Evolutionary conservation across 495 filamentous ascomycete genomes (phyloP), one percentile per base, ranked within the genome.

Genomic region (Lasiosphaeria hispida): DNA sequence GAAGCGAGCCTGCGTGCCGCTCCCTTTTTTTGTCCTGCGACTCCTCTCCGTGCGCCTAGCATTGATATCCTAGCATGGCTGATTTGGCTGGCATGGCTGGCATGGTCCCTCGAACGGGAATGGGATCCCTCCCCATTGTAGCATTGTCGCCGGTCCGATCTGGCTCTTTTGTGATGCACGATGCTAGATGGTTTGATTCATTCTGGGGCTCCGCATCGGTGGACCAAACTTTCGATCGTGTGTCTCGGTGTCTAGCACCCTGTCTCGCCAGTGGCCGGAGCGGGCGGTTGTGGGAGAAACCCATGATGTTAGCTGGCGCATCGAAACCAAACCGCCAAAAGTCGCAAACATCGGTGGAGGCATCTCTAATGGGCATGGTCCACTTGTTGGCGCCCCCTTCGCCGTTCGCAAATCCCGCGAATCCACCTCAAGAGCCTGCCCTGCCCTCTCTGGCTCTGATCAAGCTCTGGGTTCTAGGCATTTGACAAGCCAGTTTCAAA

Each of bases 1-100:
- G 69, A 68, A 67, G 67, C 63, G 67, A 69, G 54, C 45, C 60
- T 61, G 53, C 57, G 55, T 57, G 23, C 59, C 62, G 59, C 57
- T 57, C 55, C 55, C 43, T 44, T 48, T 58, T 53, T 48, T 57
- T 56, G 36, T 50, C 35, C 36, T 18, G 47, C 34, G 60, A 57
- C 59, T 54, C 43, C 50, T 58, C 50, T 59, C 48, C 57, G 48
- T 56, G 53, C 49, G 35, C 49, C 63, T 57, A 61, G 56, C 43
- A 54, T 39, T 8, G 18, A 39, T 18, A 14, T 30, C 23, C 23
- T 30, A 30, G 23, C 23, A 30, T 30, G 23, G 23, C 23, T 30
- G 23, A n/a, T n/a, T n/a, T n/a, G n/a, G n/a, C n/a, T n/a, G 23
- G 2, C 23, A 30, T 30, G 23, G 23, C 23, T 30, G 23, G 23